Conservation (phyloP, 2,329 filamentous ascomycete species). For the Pseudodiploospora longispora region DNA sequence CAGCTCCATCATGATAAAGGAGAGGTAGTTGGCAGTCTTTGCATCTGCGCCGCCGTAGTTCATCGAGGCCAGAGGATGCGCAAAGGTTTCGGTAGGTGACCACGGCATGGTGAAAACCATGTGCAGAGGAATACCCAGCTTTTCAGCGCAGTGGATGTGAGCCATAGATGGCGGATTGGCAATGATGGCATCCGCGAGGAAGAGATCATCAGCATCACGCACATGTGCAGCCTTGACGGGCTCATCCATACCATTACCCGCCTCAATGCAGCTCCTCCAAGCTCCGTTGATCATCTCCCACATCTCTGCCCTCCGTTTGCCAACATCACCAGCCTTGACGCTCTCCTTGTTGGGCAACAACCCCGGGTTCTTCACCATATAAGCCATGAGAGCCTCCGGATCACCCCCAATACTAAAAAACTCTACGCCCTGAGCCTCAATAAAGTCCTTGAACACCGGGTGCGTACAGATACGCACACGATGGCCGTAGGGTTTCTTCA, state of each 20-base stretch:
- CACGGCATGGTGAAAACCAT: slow-evolving; percentile 38
- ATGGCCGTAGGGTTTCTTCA: slow-evolving; percentile 34
- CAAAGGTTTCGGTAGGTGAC: slow-evolving; percentile 45
- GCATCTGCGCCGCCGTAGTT: slow-evolving; percentile 50
- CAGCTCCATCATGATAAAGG: slow-evolving; percentile 31
- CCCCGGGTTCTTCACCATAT: slow-evolving; percentile 33
- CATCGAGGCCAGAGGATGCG: slow-evolving; percentile 57
- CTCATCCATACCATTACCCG: slow-evolving; percentile 23
- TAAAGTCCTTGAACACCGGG: slow-evolving; percentile 43
- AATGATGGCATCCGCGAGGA: slow-evolving; percentile 47
- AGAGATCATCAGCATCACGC: slow-evolving; percentile 25
- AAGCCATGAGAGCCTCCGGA: slow-evolving; percentile 38
- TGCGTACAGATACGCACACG: slow-evolving; percentile 51
- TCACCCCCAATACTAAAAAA: slow-evolving; percentile 52
- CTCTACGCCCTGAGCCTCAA: slow-evolving; percentile 43
- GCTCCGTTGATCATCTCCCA: slow-evolving; percentile 28
- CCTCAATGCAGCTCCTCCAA: slow-evolving; percentile 30
- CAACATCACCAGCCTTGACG: slow-evolving; percentile 27
- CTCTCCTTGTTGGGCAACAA: slow-evolving; percentile 28
- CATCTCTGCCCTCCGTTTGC: slow-evolving; percentile 27
- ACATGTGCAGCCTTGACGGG: slow-evolving; percentile 19
- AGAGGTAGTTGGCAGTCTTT: slow-evolving; percentile 57
- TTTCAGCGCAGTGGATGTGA: slow-evolving; percentile 44
- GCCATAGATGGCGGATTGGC: slow-evolving; percentile 46
- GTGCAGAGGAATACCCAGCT: slow-evolving; percentile 40